Evolutionary conservation across 192 early-diverging fungal species (phyloP), one percentile per base, ranked within the genome.

Genomic region (Obelidium mucronatum): DNA sequence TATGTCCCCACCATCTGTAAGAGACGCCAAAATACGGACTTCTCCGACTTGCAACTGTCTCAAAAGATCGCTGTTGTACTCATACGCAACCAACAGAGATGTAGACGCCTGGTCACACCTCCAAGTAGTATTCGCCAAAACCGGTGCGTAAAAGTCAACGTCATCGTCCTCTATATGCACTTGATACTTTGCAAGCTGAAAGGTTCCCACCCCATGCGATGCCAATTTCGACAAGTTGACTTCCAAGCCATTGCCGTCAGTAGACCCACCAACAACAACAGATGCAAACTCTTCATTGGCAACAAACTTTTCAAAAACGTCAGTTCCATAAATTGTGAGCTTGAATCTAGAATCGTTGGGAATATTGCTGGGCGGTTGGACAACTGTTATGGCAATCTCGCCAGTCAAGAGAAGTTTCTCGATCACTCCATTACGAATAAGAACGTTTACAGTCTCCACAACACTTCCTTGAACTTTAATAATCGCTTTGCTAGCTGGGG

Each of bases 331-430:
- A 40, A 85, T 42, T 0, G 40, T 5, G 17, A 81, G 36, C 19
- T 51, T 31, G 51, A 75, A 73, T 52, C 40, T 48, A 22, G 68
- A 40, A 34, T 1, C 51, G 15, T 26, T 37, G 1, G 51, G 59
- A 30, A 60, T 19, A 35, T 35, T 52, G 24, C 28, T 37, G 48
- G 19, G 28, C 37, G 17, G n/a, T 37, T 26, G 31, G 13, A 35
- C 56, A 8, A 44, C 42, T 13, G 52, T n/a, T 15, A 85, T 37
- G 13, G 75, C 56, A 17, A 85, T 73, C 34, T 82, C 84, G 19
- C 84, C 84, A 53, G 74, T 82, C 44, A 85, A n/a, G 33, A 82
- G 54, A 19, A 85, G 63, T 48, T 82, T 82, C 26, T 85, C 84
- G 34, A 85, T 78, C 11, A 33, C 59, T 33, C 75, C 73, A 19